These are phyloP conservation scores for Apiospora phragmitis DNA, from an alignment of 2,329 filamentous ascomycete genomes.

Conservation along the genomic window DNA sequence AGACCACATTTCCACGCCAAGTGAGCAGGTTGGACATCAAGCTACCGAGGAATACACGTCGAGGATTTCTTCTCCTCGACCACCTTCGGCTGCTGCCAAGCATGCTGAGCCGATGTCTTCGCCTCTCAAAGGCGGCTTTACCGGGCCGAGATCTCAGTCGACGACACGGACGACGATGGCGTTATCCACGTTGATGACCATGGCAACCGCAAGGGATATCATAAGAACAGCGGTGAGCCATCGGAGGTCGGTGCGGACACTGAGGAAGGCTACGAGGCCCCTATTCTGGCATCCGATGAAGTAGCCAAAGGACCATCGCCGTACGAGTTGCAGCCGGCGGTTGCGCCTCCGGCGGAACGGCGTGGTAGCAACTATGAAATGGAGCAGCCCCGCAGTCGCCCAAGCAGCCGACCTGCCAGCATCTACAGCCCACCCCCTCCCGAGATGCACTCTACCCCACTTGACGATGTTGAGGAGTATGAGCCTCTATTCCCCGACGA, in stretches of 20 bases:
- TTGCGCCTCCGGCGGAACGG: conserved; percentile 71
- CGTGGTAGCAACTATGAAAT: conserved; percentile 59
- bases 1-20: conserved; percentile 71
- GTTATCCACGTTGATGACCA: conserved; percentile 80
- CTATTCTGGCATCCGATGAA: conserved; percentile 89
- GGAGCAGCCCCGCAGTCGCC: conserved; percentile 60
- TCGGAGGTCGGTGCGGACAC: conserved; percentile 58
- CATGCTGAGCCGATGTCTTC: conserved; percentile 32
- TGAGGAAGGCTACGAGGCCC: conserved; percentile 62
- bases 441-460: conserved; percentile 64
- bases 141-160: conserved; percentile 24
- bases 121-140: conserved; percentile 31
- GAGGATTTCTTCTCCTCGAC: conserved; percentile 70
- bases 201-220: conserved; percentile 42
- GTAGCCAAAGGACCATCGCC: conserved; percentile 70
- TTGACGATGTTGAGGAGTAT: conserved; percentile 91
- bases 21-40: conserved; percentile 87
- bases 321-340: conserved; percentile 74
- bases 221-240: conserved; percentile 46
- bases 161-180: conserved; percentile 46
- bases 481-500: conserved; percentile 92
- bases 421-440: conserved; percentile 57
- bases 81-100: conserved; percentile 45
- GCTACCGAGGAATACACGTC: conserved; percentile 83
- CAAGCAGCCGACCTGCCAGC: conserved; percentile 64